Percentiles rank a stretch among this genome's conserved stretches.
Conservation (phyloP, 805 yeast genomes). For the Maudiozyma barnettii region DNA sequence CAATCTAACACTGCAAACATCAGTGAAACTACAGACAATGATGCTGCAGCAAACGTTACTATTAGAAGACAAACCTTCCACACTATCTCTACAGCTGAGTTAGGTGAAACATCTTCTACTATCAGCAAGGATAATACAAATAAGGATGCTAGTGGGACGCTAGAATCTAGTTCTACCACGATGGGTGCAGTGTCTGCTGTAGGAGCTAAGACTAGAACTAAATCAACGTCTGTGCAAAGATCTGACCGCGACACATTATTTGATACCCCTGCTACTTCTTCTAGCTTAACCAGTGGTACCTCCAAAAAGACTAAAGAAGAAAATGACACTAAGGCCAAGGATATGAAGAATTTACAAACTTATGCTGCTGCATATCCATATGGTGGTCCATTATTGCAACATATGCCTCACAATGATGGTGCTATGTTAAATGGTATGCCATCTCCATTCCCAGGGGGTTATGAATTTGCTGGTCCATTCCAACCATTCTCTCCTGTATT, state of each 20-base stretch:
- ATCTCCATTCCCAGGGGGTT: slow-evolving; percentile 26
- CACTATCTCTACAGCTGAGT: slow-evolving; percentile 17
- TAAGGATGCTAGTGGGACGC: background rate
- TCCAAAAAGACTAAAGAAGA: slow-evolving; percentile 9
- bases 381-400: slow-evolving; percentile 26
- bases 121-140: slow-evolving; percentile 11
- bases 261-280: slow-evolving; percentile 1
- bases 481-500: slow-evolving; percentile 27
- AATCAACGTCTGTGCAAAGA: slow-evolving; percentile 23
- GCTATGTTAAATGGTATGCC: slow-evolving; percentile 19
- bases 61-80: slow-evolving; percentile 30
- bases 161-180: background rate
- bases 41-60: slow-evolving; percentile 10
- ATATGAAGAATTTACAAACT: slow-evolving; percentile 11
- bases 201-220: slow-evolving; percentile 18
- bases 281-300: slow-evolving; percentile 1
- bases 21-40: slow-evolving; percentile 6
- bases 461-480: slow-evolving; percentile 27
- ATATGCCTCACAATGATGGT: slow-evolving; percentile 8
- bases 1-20: slow-evolving; percentile 3
- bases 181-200: slow-evolving; percentile 7
- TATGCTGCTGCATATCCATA: slow-evolving; percentile 29
- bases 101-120: slow-evolving; percentile 11
- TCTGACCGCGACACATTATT: slow-evolving; percentile 11
- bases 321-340: slow-evolving; percentile 3